Evolutionary conservation across 202 grass and related monocot species (phyloP), one percentile per base, ranked within the genome.

Genomic region (Hordeum pubiflorum): DNA sequence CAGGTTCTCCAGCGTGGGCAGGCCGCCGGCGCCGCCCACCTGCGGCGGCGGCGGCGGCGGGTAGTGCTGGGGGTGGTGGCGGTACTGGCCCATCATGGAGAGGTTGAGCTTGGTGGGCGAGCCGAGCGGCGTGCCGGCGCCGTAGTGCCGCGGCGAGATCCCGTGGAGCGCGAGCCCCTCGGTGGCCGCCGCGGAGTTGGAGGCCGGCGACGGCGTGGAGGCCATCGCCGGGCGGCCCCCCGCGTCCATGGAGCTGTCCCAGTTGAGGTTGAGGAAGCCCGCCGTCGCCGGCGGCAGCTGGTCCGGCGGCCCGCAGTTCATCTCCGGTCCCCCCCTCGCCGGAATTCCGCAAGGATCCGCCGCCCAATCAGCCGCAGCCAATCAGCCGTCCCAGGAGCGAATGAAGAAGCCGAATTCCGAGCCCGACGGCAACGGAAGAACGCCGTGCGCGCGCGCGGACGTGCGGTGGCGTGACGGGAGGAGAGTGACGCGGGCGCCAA

Each of bases 231-330:
- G 85, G 50, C 80, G 89, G 21, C 84, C 72, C 9, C 67, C 82
- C n/a, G 77, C 88, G 69, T 87, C 92, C 82, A 96, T 87, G 69
- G 92, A 89, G 43, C 88, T 91, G 59, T 94, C 89, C 97, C 93
- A 96, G 83, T 99, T 99, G 69, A 96, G 83, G 89, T 96, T 93
- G 63, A 93, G 83, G 85, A 96, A 93, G 81, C 91, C 83, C 63
- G 87, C 55, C 5, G 84, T 36, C 56, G 82, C 66, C 56, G 83
- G 81, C 69, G 85, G 83, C 81, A 90, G 68, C 59, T 90, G 87
- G 74, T 88, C 86, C 4, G 87, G 87, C 11, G 68, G 81, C 5
- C 92, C 89, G 33, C 90, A 99, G 80, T 96, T 91, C 97, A 99
- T 99, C 82, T 85, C 5, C 9, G 12, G 12, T 3, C 31, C 43